Evolutionary conservation across 2,329 filamentous ascomycete species (phyloP), one percentile per base, ranked within the genome.

Genomic region (Calonectria pseudoreteaudii): DNA sequence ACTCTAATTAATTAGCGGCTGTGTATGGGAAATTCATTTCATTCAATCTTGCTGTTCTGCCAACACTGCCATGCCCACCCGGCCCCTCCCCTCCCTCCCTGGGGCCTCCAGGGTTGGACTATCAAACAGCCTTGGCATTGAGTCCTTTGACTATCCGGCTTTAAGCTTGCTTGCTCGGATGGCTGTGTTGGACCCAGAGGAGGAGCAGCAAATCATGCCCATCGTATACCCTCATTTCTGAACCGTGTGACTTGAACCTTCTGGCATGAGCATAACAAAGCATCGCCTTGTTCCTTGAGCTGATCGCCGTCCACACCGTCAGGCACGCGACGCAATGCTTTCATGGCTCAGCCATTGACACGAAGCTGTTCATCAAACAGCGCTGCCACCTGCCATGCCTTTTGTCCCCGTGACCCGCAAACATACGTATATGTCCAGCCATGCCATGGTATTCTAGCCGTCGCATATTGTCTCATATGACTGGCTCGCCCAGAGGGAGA

Each of bases 1-100:
- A 65, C 60, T 65, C 60, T 65, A 65, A 65, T 65, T 65, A 38
- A 65, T 65, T 65, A 65, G 60, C 60, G 60, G 41, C 60, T 49
- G 38, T 65, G 41, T n/a, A 62, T 28, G 23, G n/a, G 26, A 62
- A 26, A 11, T 38, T 62, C 56, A 62, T 62, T 62, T 62, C 31
- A 62, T 41, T 41, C 56, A 41, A 28, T 62, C 34, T 41, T 13
- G 56, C 34, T 62, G 23, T 41, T 41, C 34, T 62, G 36, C 56
- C 56, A 62, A 41, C 56, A 62, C 56, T 38, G 36, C 36, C 34
- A 31, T 60, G 31, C 56, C 31, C 56, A 56, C 50, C 28, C 50
- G 41, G 34, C 34, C 56, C 56, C 34, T 13, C 34, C 41, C 20
- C 9, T 47, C 20, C 44, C 44, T 23, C n/a, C 20, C 44, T 23